Percentiles rank a stretch among this genome's conserved stretches.
Conservation (phyloP, 768 basidiomycete genomes). For the Tylopilus felleus region DNA sequence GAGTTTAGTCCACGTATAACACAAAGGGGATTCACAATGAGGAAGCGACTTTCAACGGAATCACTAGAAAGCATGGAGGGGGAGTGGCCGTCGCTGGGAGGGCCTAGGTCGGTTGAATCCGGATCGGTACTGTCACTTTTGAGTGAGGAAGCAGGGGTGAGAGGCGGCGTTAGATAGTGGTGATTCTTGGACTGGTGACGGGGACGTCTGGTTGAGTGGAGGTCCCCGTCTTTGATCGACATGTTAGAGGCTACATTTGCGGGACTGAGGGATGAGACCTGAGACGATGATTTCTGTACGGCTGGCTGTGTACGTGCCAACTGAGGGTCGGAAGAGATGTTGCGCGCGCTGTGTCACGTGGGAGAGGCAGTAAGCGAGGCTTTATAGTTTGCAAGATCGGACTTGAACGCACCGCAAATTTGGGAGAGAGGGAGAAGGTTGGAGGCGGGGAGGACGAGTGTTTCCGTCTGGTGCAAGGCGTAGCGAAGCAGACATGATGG, state of each 20-base stretch:
- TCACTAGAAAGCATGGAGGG: slow-evolving; percentile 10
- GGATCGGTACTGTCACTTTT: slow-evolving; percentile 36
- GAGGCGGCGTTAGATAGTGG: slow-evolving; percentile 59
- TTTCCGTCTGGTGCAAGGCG: slow-evolving; percentile 19
- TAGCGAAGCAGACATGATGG: slow-evolving; percentile 29
- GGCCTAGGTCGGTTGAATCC: slow-evolving; percentile 30
- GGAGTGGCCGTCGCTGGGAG: slow-evolving; percentile 22
- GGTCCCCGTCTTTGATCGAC: slow-evolving; percentile 18
- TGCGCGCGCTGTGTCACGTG: slow-evolving; percentile 26
- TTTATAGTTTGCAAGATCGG: neutral
- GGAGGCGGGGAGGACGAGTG: slow-evolving; percentile 47
- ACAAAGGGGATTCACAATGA: slow-evolving; percentile 24
- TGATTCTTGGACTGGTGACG: slow-evolving; percentile 28
- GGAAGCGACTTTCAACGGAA: slow-evolving; percentile 29
- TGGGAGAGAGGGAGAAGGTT: slow-evolving; percentile 67
- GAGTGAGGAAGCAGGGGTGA: slow-evolving; percentile 64
- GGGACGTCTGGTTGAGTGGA: slow-evolving; percentile 14
- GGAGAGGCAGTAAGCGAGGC: slow-evolving; percentile 10
- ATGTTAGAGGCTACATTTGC: slow-evolving; percentile 8
- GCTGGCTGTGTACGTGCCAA: slow-evolving; percentile 28
- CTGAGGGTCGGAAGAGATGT: slow-evolving; percentile 25
- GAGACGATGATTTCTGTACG: slow-evolving; percentile 18
- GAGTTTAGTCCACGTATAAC: neutral
- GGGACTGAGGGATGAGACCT: slow-evolving; percentile 14
- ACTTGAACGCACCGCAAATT: slow-evolving; percentile 53